Evolutionary conservation across 2,329 filamentous ascomycete species (phyloP).

Genomic region (Davidsoniella neocaledoniae): DNA sequence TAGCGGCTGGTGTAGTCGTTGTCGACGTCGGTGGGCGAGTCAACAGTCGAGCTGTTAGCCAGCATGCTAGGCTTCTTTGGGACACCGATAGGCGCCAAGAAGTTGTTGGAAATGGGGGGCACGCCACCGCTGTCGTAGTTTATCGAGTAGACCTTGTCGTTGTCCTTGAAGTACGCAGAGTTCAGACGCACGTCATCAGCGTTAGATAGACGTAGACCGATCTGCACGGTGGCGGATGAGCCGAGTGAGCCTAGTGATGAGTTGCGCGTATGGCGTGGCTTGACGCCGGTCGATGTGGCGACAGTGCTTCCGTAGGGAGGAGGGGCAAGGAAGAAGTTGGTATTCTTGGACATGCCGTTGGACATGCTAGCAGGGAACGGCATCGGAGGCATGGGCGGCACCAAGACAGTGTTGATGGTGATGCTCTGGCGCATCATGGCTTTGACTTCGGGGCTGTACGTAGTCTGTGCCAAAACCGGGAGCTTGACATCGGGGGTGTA

Average conservation of each 20-base stretch:
- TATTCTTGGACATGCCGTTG: neutral
- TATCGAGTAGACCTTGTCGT: constrained; percentile 24
- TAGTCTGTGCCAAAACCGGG: no score
- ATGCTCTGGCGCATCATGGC: no score
- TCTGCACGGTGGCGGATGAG: constrained; percentile 54
- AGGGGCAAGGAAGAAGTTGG: constrained; percentile 2
- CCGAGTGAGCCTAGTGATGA: constrained; percentile 34
- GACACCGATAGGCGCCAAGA: neutral
- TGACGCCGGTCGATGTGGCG: neutral
- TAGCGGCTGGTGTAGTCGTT: constrained; percentile 14
- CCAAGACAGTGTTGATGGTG: no score
- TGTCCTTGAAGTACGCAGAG: constrained; percentile 18
- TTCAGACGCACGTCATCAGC: constrained; percentile 31
- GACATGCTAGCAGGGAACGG: neutral
- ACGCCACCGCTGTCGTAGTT: constrained; percentile 15
- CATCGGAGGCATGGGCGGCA: neutral
- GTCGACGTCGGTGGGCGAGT: constrained; percentile 12
- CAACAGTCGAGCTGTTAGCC: neutral
- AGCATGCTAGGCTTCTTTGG: constrained; percentile 19
- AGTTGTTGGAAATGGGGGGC: neutral
- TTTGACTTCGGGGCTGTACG: no score
- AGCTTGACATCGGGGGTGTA: no score
- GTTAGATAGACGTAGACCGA: constrained; percentile 50
- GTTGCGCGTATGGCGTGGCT: constrained; percentile 33
- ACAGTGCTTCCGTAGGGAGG: constrained; percentile 5